Evolutionary conservation across 2,329 filamentous ascomycete genomes (phyloP).

Genomic region (Fusarium irregulare): DNA sequence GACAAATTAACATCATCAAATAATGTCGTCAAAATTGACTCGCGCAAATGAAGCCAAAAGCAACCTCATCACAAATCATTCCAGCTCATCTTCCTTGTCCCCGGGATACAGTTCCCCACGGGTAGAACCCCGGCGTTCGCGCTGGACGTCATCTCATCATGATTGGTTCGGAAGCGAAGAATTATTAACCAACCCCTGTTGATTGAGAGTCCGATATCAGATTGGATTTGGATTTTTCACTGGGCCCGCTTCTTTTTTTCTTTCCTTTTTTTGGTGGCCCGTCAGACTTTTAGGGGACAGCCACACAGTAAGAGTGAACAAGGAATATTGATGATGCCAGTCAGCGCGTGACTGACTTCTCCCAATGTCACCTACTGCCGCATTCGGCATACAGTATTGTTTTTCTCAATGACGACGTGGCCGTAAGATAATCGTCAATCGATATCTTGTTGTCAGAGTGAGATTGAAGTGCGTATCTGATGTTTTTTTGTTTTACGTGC

Average conservation of each 20-base stretch:
- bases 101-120: slow-evolving; percentile 45
- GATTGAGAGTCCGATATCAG: slow-evolving; percentile 51
- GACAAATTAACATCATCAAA: not conserved
- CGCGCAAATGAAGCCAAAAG: not conserved
- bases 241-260: slow-evolving; percentile 32
- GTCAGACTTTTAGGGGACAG: slow-evolving; percentile 41
- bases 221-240: slow-evolving; percentile 45
- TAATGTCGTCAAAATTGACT: not conserved
- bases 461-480: not conserved
- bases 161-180: slow-evolving; percentile 49
- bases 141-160: slow-evolving; percentile 51
- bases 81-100: slow-evolving; percentile 1
- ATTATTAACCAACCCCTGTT: slow-evolving; percentile 48
- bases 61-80: slow-evolving; percentile 3
- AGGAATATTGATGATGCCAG: slow-evolving; percentile 37
- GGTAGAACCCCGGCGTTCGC: slow-evolving; percentile 40
- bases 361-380: slow-evolving; percentile 40
- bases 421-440: slow-evolving; percentile 17
- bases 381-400: slow-evolving; percentile 28
- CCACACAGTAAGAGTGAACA: slow-evolving; percentile 32
- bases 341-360: slow-evolving; percentile 42
- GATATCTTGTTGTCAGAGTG: slow-evolving; percentile 2
- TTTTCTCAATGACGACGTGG: slow-evolving; percentile 39
- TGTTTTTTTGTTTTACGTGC: not conserved
- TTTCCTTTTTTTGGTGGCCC: slow-evolving; percentile 13